A percentile compares a stretch with the other conserved stretches of the same genome.
Conservation (phyloP, 1,284 basidiomycete genomes). For the Ganoderma boninense region DNA sequence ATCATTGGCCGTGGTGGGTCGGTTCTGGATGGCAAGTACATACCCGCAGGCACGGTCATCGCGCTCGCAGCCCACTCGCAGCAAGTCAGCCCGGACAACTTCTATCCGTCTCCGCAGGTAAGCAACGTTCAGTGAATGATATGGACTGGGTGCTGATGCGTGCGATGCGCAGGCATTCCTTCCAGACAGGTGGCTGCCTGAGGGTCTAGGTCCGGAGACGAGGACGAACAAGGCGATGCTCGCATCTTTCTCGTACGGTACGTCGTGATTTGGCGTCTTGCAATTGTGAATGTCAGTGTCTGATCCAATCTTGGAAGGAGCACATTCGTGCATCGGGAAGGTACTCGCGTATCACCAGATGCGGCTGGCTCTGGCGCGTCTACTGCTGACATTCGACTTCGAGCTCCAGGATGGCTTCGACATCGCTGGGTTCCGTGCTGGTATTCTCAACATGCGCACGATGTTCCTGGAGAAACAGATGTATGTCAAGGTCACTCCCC, state of each 20-base stretch:
- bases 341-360: conserved; percentile 36
- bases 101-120: conserved; percentile 34
- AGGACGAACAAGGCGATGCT: conserved; percentile 26
- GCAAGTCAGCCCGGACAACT: conserved; percentile 36
- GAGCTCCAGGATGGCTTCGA: conserved; percentile 24
- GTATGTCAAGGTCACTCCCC: background rate
- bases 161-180: conserved; percentile 27
- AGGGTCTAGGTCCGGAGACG: conserved; percentile 27
- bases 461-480: conserved; percentile 26
- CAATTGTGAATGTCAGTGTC: background rate
- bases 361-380: conserved; percentile 28
- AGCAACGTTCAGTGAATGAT: background rate
- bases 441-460: conserved; percentile 32
- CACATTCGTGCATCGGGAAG: conserved; percentile 28
- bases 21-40: conserved; percentile 29
- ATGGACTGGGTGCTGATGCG: background rate
- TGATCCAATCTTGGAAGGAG: background rate
- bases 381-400: conserved; percentile 32
- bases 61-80: conserved; percentile 37
- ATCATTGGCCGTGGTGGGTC: conserved; percentile 33
- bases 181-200: conserved; percentile 37
- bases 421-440: conserved; percentile 17
- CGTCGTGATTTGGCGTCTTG: background rate
- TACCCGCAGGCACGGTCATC: conserved; percentile 40
- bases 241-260: conserved; percentile 35